Conservation (phyloP, 1,139 yeast genomes). For the Blastobotrys aristatus region DNA sequence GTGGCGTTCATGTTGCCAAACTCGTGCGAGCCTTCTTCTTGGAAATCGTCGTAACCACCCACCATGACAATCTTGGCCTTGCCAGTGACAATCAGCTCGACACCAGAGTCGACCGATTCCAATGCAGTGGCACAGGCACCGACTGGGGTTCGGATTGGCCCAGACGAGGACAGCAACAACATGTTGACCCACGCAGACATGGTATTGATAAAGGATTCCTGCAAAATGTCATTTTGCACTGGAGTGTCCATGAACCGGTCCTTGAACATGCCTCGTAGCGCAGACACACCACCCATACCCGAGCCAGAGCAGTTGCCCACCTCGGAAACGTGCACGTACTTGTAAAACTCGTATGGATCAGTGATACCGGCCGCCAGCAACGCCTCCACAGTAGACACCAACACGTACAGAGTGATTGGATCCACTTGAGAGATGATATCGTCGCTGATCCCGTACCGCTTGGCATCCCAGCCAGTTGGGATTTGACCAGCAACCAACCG, state of each 20-base stretch:
- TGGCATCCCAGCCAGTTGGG: slow-evolving; percentile 98
- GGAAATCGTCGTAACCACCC: slow-evolving; percentile 99
- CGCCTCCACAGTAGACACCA: slow-evolving; percentile 94
- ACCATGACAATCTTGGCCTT: slow-evolving; percentile 94
- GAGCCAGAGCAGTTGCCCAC: slow-evolving; percentile 99
- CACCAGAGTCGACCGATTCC: slow-evolving; percentile 94
- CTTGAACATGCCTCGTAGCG: slow-evolving; percentile 95
- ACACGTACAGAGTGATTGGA: slow-evolving; percentile 86
- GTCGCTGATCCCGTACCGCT: slow-evolving; percentile 88
- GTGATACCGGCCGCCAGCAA: slow-evolving; percentile 90
- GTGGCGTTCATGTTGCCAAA: slow-evolving; percentile 99
- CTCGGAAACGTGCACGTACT: slow-evolving; percentile 96
- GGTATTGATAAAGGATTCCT: slow-evolving; percentile 96
- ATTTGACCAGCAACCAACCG: slow-evolving; percentile 98
- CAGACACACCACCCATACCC: slow-evolving; percentile 99
- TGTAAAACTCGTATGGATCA: slow-evolving; percentile 97
- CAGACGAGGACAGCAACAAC: slow-evolving; percentile 95
- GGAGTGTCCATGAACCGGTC: slow-evolving; percentile 89
- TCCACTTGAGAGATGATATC: slow-evolving; percentile 93
- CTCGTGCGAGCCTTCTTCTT: slow-evolving; percentile 97
- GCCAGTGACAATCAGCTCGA: slow-evolving; percentile 85
- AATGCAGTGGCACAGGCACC: slow-evolving; percentile 99
- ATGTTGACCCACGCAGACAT: slow-evolving; percentile 99
- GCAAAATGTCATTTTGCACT: slow-evolving; percentile 93
- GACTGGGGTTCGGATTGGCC: slow-evolving; percentile 98